Evolutionary conservation across 768 basidiomycete species (phyloP).

Genomic region (Mycena chlorophos): DNA sequence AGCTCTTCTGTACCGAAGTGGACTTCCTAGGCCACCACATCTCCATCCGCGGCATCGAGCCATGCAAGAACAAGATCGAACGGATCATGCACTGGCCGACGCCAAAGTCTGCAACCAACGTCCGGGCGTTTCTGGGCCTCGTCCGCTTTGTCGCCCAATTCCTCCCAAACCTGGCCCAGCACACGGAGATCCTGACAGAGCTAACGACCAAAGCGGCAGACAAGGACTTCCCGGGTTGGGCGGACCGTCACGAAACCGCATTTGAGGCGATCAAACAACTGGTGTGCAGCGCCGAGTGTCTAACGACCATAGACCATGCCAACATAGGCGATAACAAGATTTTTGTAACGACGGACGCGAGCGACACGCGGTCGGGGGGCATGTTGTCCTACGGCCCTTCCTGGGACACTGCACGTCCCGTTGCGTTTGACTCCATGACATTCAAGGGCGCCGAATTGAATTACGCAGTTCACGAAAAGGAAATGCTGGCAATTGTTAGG

Average conservation of each 20-base stretch:
- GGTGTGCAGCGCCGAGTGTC: slow-evolving; percentile 27
- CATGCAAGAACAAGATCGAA: slow-evolving; percentile 15
- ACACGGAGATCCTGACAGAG: slow-evolving; percentile 21
- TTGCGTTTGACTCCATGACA: slow-evolving; percentile 31
- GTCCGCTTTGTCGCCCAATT: slow-evolving; percentile 25
- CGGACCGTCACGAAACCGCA: slow-evolving; percentile 20
- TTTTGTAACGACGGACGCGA: slow-evolving; percentile 37
- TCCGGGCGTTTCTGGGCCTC: slow-evolving; percentile 27
- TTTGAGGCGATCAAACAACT: slow-evolving; percentile 33
- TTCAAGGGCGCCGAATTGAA: slow-evolving; percentile 29
- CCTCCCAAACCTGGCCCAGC: slow-evolving; percentile 23
- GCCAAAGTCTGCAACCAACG: slow-evolving; percentile 21
- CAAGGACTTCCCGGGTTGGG: slow-evolving; percentile 26
- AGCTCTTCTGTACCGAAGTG: background rate
- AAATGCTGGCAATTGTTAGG: slow-evolving; percentile 37
- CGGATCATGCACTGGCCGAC: slow-evolving; percentile 26
- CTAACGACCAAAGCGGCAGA: slow-evolving; percentile 27
- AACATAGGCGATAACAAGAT: slow-evolving; percentile 31
- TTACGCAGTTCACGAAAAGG: slow-evolving; percentile 41
- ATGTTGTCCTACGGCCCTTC: slow-evolving; percentile 32
- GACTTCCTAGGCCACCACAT: background rate
- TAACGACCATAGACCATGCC: slow-evolving; percentile 31
- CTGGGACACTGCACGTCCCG: slow-evolving; percentile 36
- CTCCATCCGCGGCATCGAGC: background rate
- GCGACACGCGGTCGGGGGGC: slow-evolving; percentile 30